Evolutionary conservation across 768 basidiomycete genomes (phyloP).

Genomic region (Coprinopsis strossmayeri): DNA sequence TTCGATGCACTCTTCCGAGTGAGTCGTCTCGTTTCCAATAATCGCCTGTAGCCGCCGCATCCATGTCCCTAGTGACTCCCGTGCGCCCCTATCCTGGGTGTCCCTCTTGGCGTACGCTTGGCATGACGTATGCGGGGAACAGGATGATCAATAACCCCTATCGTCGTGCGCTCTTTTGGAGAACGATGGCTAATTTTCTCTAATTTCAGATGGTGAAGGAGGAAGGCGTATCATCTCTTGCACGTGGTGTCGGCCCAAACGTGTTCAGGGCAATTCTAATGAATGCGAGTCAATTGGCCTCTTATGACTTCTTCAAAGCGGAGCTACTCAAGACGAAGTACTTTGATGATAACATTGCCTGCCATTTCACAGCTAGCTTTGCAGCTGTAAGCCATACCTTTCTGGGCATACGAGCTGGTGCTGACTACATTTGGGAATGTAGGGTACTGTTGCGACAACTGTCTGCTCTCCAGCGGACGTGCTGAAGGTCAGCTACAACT

Average conservation of each 20-base stretch:
- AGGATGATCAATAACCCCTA: not conserved
- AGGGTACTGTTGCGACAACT: slow-evolving; percentile 87
- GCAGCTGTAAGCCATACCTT: slow-evolving; percentile 56
- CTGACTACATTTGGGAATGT: not conserved
- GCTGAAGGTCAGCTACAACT: no score
- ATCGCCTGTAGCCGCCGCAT: not conserved
- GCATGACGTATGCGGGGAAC: not conserved
- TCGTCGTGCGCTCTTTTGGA: not conserved
- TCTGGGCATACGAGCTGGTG: no score
- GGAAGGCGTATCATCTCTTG: slow-evolving; percentile 72
- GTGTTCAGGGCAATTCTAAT: slow-evolving; percentile 81
- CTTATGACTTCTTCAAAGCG: slow-evolving; percentile 93
- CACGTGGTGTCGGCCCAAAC: slow-evolving; percentile 77
- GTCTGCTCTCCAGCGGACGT: slow-evolving; percentile 89
- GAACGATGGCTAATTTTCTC: not conserved
- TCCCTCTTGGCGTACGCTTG: not conserved
- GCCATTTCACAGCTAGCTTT: slow-evolving; percentile 83
- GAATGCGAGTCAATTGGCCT: slow-evolving; percentile 90
- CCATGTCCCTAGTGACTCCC: slow-evolving; percentile 8
- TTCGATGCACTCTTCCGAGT: slow-evolving; percentile 85
- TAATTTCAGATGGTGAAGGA: slow-evolving; percentile 71
- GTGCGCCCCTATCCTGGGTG: slow-evolving; percentile 6
- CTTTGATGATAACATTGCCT: slow-evolving; percentile 76
- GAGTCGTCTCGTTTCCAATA: slow-evolving; percentile 22
- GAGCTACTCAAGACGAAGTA: slow-evolving; percentile 65